Evolutionary conservation across 768 basidiomycete genomes (phyloP).

Genomic region (Hydnum rufescens): DNA sequence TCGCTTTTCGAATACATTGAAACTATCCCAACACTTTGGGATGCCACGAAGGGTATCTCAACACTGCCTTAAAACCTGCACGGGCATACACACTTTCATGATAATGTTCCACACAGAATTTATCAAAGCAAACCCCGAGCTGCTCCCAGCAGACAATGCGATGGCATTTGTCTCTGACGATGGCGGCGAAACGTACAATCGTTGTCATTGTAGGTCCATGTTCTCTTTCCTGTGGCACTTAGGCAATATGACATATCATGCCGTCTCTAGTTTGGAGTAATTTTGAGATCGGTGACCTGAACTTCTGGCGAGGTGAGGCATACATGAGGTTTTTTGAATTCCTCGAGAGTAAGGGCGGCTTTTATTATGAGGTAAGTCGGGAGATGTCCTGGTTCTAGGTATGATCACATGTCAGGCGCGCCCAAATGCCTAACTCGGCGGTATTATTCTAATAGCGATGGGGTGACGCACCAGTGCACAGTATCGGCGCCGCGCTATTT

Average conservation of each 20-base stretch:
- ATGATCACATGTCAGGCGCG: conserved; percentile 6
- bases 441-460: no score
- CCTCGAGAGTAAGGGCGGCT: conserved; percentile 62
- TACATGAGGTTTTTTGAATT: conserved; percentile 71
- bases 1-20: conserved; percentile 56
- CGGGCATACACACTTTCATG: no score
- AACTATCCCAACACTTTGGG: conserved; percentile 71
- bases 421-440: no score
- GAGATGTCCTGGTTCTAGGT: neutral
- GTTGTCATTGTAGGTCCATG: conserved; percentile 49
- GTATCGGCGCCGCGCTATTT: conserved; percentile 78
- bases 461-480: conserved; percentile 89
- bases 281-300: conserved; percentile 75
- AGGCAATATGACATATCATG: no score
- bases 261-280: conserved; percentile 68
- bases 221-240: neutral
- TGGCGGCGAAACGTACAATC: conserved; percentile 50
- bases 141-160: conserved; percentile 42
- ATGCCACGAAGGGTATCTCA: conserved; percentile 46
- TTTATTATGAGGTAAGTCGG: conserved; percentile 60
- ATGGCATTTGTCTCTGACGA: conserved; percentile 62
- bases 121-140: conserved; percentile 37
- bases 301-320: conserved; percentile 67
- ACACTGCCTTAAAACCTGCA: no score
- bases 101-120: no score